Percentiles rank a stretch among this genome's conserved stretches.
Evolutionary conservation across 192 early-diverging fungal genomes (phyloP).

Genomic region (Coemansia sp.): DNA sequence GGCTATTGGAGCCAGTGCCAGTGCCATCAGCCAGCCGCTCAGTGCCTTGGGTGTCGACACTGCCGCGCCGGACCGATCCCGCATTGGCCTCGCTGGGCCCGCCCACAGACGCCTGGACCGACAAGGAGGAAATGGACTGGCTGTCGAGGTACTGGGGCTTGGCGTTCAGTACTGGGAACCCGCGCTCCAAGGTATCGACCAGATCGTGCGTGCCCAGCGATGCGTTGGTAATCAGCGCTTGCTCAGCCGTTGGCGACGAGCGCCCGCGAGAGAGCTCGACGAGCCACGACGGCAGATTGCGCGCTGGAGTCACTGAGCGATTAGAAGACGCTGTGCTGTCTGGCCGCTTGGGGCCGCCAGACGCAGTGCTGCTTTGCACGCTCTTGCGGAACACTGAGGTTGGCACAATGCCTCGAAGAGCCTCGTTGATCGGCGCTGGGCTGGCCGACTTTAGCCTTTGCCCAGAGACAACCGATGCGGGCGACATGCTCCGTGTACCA

Average conservation of each 20-base stretch:
- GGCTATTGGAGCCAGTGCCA: neutral
- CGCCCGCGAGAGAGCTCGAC: constrained; percentile 48
- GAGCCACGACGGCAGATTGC: constrained; percentile 47
- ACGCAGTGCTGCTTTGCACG: constrained; percentile 21
- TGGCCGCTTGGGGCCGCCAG: constrained; percentile 13
- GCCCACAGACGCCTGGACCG: constrained; percentile 40
- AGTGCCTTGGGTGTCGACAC: constrained; percentile 12
- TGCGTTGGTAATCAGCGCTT: constrained; percentile 13
- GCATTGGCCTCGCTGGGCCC: constrained; percentile 32
- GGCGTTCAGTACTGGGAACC: constrained; percentile 32
- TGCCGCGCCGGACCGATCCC: constrained; percentile 22
- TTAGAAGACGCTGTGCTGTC: constrained; percentile 29
- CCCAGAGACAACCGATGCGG: neutral
- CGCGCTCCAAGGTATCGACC: constrained; percentile 43
- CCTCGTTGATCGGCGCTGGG: constrained; percentile 49
- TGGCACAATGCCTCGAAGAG: constrained; percentile 51
- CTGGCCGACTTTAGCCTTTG: constrained; percentile 31
- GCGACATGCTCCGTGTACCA: neutral
- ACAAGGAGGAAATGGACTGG: constrained; percentile 47
- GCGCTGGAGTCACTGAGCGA: constrained; percentile 42
- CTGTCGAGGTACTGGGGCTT: constrained; percentile 20
- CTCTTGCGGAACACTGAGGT: constrained; percentile 55
- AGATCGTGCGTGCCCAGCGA: constrained; percentile 37
- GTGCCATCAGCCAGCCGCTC: constrained; percentile 7
- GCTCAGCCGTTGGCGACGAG: constrained; percentile 16